These are phyloP conservation scores for Cyclocybe cylindracea DNA, from an alignment of 768 basidiomycete species.

Conservation along the genomic window DNA sequence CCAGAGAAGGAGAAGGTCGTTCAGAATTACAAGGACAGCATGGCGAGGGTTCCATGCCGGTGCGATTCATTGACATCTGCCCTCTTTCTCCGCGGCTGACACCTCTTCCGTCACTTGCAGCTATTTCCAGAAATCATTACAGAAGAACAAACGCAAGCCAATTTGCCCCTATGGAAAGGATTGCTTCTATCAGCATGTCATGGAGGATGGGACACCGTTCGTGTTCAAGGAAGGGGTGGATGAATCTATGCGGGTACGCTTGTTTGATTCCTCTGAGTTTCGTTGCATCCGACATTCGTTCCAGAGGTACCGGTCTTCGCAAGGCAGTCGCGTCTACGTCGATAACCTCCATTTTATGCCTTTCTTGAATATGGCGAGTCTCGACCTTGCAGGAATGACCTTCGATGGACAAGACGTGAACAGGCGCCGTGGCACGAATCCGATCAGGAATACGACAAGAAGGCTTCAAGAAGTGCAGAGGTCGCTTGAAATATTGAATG, in stretches of 20 bases:
- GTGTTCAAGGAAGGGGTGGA: conserved; percentile 57
- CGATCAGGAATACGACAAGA: neutral
- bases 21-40: conserved; percentile 69
- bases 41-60: conserved; percentile 71
- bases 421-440: neutral
- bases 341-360: conserved; percentile 10
- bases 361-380: conserved; percentile 8
- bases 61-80: conserved; percentile 28
- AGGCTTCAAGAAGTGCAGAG: conserved; percentile 17
- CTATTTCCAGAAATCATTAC: conserved; percentile 60
- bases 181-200: conserved; percentile 77
- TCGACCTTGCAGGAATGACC: neutral
- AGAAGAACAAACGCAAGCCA: conserved; percentile 38
- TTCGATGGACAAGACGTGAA: neutral
- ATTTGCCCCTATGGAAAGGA: conserved; percentile 80
- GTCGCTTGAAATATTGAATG: conserved; percentile 22
- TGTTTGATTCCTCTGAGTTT: neutral
- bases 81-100: neutral
- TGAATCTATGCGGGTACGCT: conserved; percentile 49
- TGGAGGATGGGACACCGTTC: conserved; percentile 64
- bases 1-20: conserved; percentile 52
- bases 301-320: conserved; percentile 16
- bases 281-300: neutral
- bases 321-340: conserved; percentile 4
- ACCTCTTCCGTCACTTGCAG: conserved; percentile 30